Base-by-base conservation (phyloP, 257 asterid species). In the Nicotiana tomentosiformis region DNA sequence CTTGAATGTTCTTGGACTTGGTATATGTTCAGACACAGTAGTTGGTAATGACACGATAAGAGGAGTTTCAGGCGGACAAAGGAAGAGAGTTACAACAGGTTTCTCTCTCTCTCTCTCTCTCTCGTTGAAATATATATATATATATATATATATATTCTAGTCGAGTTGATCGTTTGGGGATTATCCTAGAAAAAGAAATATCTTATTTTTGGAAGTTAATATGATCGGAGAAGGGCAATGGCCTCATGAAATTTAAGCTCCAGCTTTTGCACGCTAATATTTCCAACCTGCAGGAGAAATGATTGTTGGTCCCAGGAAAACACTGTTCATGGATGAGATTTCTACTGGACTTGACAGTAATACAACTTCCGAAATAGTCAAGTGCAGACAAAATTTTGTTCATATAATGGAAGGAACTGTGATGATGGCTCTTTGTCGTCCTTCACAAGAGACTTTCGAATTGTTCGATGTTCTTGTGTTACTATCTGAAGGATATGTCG, bases 281-380 rank as follows among this genome's bases (percentile, higher is more conserved):
- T 37, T 74, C 39, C 62, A 49, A 49, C 62, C 43, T 37, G 23
- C 88, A 94, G 97, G 98, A 84, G 98, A 93, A 88, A 92, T 93
- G 98, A 93, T 93, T 81, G 97, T 93, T 53, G 98, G 98, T 32
- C 98, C 98, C 46, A 88, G 94, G 55, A 95, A 93, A 89, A 93
- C 98, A 30, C 93, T 91, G 77, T 95, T 93, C 81, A 93, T 95
- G 98, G 98, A 95, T 90, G 98, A 95, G 86, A 95, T 95, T 87
- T 95, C 97, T 7, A 95, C 98, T 60, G 97, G 98, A 57, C 98
- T 95, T 26, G 98, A 95, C 87, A 95, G 98, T 88, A 91, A 97
- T n/a, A 93, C 98, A 7, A 95, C 96, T 6, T 95, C 85, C 90
- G 97, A 95, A 84, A 92, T 95, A 15, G 97, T 93, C 57, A 93